Evolutionary conservation across 1,139 yeast species (phyloP).

Genomic region (Saccharomyces hybrid): DNA sequence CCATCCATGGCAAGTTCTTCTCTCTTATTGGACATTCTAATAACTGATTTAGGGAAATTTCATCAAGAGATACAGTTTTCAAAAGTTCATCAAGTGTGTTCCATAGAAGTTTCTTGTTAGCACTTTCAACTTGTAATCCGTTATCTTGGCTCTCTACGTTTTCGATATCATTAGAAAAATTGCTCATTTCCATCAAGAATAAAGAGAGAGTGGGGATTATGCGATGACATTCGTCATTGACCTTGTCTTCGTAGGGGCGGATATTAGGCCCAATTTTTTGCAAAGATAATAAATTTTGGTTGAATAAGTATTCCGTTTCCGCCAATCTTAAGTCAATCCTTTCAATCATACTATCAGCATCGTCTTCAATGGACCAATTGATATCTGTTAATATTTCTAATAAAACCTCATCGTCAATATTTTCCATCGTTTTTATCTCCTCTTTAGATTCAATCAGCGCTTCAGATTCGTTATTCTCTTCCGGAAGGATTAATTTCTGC

Average conservation of each 20-base stretch:
- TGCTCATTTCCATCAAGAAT: conserved; percentile 51
- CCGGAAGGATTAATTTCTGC: neutral
- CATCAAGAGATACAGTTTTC: conserved; percentile 60
- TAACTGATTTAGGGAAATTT: conserved; percentile 45
- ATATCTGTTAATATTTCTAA: conserved; percentile 59
- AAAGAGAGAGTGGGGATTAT: conserved; percentile 49
- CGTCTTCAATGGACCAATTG: conserved; percentile 65
- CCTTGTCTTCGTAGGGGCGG: conserved; percentile 39
- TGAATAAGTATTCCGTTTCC: conserved; percentile 43
- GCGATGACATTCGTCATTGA: conserved; percentile 54
- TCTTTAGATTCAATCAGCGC: neutral
- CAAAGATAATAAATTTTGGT: conserved; percentile 34
- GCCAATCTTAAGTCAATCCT: conserved; percentile 50
- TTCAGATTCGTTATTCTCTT: neutral
- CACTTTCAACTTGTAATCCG: conserved; percentile 78
- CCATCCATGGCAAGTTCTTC: conserved; percentile 45
- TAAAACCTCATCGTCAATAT: conserved; percentile 21
- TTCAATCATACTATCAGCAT: conserved; percentile 47
- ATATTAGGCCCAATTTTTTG: conserved; percentile 37
- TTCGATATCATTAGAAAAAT: conserved; percentile 59
- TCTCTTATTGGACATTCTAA: conserved; percentile 43
- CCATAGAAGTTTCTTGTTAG: conserved; percentile 69
- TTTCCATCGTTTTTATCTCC: neutral
- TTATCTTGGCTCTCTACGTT: conserved; percentile 69
- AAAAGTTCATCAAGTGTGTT: conserved; percentile 62